Conservation (phyloP, 1,284 basidiomycete species). For the Thelephora terrestris region DNA sequence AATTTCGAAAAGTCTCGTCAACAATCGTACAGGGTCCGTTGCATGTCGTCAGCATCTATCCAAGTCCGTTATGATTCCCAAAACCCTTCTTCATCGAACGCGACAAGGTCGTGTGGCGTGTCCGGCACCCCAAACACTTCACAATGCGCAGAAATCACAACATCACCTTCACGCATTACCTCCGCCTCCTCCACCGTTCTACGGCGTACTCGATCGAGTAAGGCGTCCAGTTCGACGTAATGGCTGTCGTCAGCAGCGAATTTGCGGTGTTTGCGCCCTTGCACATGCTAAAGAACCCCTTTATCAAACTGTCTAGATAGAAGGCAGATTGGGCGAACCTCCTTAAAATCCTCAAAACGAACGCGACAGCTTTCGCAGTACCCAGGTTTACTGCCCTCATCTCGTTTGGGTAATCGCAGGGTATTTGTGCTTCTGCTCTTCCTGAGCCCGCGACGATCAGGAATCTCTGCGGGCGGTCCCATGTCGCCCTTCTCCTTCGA, state of each 20-base stretch:
- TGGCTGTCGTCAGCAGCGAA: conserved; percentile 79
- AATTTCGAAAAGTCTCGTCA: neutral
- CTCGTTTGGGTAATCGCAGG: conserved; percentile 60
- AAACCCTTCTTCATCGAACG: conserved; percentile 6
- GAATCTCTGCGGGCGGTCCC: conserved; percentile 55
- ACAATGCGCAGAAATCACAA: no score
- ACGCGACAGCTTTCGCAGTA: conserved; percentile 96
- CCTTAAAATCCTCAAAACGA: conserved; percentile 85
- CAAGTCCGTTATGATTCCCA: no score
- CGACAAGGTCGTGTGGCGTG: conserved; percentile 1
- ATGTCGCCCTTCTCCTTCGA: conserved; percentile 35
- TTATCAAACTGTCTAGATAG: conserved; percentile 1
- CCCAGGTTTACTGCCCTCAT: conserved; percentile 85
- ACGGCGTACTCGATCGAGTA: conserved; percentile 69
- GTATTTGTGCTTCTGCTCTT: conserved; percentile 76
- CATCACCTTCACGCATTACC: conserved; percentile 8
- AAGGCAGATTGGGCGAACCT: conserved; percentile 37
- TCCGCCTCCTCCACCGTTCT: conserved; percentile 40
- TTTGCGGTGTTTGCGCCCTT: conserved; percentile 69
- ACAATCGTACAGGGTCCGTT: no score
- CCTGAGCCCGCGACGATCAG: conserved; percentile 43
- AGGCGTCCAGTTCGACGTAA: conserved; percentile 74
- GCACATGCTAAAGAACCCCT: conserved; percentile 55
- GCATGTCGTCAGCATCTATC: no score
- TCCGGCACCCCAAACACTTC: conserved; percentile 6